These are phyloP conservation scores for Saccharomycopsis sp. DNA, from an alignment of 805 yeast genomes.

Conservation along the genomic window DNA sequence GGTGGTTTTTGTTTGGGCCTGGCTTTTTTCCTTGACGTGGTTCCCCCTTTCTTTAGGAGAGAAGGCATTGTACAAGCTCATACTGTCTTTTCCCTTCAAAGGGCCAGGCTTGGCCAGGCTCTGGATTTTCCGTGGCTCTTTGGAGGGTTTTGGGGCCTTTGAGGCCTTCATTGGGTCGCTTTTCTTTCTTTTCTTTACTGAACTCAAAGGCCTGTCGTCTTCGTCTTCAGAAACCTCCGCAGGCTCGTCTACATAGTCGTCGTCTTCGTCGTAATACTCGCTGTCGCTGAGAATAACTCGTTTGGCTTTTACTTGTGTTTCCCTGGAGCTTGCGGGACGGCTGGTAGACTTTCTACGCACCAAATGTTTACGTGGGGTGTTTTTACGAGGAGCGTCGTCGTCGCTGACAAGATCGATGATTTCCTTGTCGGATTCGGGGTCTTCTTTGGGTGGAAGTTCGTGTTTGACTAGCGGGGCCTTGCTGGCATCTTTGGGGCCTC, in stretches of 20 bases:
- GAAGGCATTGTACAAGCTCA: neutral
- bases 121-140: neutral
- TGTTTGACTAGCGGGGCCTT: no score
- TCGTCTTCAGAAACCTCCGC: neutral
- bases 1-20: no score
- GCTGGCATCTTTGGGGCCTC: no score
- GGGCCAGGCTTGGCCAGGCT: neutral
- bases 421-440: neutral
- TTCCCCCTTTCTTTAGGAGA: neutral
- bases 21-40: no score
- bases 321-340: no score
- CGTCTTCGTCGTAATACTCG: neutral
- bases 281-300: conserved; percentile 1
- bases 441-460: neutral
- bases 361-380: no score
- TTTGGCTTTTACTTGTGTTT: no score
- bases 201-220: neutral
- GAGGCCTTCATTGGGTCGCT: neutral
- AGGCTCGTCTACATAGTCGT: neutral
- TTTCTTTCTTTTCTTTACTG: neutral
- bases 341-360: neutral
- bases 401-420: neutral
- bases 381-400: neutral
- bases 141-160: neutral
- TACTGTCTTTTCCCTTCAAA: neutral